Base-by-base conservation (phyloP, 176 grass and related monocot genomes). In the Canna indica region DNA sequence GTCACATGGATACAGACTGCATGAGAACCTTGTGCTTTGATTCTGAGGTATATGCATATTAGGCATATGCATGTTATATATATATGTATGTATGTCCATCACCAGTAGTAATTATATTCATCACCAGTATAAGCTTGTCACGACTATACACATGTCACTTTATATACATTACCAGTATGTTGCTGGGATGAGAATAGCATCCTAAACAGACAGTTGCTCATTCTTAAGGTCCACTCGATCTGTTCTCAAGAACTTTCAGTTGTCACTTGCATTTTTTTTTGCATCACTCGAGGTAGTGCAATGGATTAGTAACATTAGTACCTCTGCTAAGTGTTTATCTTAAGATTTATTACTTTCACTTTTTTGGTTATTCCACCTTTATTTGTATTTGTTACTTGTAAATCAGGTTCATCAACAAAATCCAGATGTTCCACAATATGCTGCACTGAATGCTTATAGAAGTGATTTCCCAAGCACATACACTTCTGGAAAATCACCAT, bases 1-100 rank as follows among this genome's bases (percentile, higher is more conserved):
- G 93, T 77, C 88, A 89, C 79, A 73, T 90, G 65, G 93, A 96
- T 82, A 79, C 84, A 74, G 93, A 91, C 75, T 91, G 88, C 85
- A 79, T 82, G 79, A 96, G 89, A 85, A 77, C 64, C 42, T 87
- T 96, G 75, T 77, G 76, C 77, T 96, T 96, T 85, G 88, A 96
- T 71, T 90, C 80, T 69, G 93, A 91, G 83, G 75, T 86, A 61
- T 78, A 65, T 69, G 5, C 20, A n/a, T 70, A 18, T 70, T 70
- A 42, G 64, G 62, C 0, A 68, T 28, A 46, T 35, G 28, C 54
- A 16, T 46, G 63, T 66, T 68, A 63, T 64, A 20, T 26, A 48
- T 47, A 64, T 84, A 67, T 68, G 7, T 80, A 5, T 38, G 6
- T 39, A n/a, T n/a, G 38, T 16, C 24, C 16, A 50, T 50, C 16